A percentile compares a stretch with the other conserved stretches of the same genome.
Conservation (phyloP, 192 early-diverging fungal genomes). For the Geranomyces michiganensis region DNA sequence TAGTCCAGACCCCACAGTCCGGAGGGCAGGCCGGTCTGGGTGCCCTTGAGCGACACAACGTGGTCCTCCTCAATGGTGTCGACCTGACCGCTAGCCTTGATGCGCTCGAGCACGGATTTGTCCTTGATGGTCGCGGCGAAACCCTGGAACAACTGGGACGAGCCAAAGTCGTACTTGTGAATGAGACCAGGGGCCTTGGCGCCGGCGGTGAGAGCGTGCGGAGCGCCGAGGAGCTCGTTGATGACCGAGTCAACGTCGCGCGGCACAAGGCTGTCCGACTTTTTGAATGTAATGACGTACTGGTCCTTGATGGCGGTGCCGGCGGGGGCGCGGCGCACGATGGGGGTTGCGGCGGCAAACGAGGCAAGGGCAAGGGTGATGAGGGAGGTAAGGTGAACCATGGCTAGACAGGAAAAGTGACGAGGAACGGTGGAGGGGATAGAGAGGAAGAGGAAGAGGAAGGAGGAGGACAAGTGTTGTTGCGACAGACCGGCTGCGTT, state of each 20-base stretch:
- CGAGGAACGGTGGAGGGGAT: too few species aligned
- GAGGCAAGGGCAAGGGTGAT: conserved; percentile 15
- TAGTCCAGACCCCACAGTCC: conserved; percentile 61
- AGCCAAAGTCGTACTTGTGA: conserved; percentile 19
- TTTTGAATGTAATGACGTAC: conserved; percentile 31
- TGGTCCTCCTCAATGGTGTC: conserved; percentile 47
- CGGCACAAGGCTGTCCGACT: conserved; percentile 4
- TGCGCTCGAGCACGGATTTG: conserved; percentile 3
- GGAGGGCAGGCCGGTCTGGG: conserved; percentile 17
- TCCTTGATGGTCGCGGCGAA: conserved; percentile 24
- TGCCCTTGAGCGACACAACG: conserved; percentile 29
- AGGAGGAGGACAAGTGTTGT: too few species aligned
- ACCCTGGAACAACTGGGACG: conserved; percentile 10
- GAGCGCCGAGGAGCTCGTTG: conserved; percentile 18
- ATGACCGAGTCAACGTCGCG: conserved; percentile 15
- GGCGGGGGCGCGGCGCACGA: conserved; percentile 5
- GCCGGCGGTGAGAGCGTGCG: not conserved
- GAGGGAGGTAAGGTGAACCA: conserved; percentile 21
- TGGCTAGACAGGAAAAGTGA: not conserved
- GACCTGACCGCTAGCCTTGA: conserved; percentile 35
- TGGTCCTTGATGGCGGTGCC: conserved; percentile 18
- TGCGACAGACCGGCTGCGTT: too few species aligned
- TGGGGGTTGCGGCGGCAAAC: conserved; percentile 18
- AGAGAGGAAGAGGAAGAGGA: too few species aligned
- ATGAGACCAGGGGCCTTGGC: conserved; percentile 1